Evolutionary conservation across 345 rosid species (phyloP).

Genomic region (Ceriops decandra): DNA sequence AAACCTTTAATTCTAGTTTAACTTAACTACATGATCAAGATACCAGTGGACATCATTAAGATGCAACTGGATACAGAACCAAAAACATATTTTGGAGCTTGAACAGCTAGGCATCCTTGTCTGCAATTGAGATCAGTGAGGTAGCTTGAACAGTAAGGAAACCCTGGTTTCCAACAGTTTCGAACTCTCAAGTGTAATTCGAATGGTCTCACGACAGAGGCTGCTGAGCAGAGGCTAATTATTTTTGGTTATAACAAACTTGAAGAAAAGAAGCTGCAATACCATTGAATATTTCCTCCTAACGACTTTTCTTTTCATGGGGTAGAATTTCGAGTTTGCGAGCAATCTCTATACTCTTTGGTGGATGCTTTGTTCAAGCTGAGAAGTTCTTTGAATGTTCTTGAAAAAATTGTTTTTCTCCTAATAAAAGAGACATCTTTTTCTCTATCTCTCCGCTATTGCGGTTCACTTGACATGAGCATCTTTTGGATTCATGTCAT

Average conservation of each 20-base stretch:
- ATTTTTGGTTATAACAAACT: slow-evolving; percentile 66
- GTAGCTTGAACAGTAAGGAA: too few species aligned
- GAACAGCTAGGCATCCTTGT: too few species aligned
- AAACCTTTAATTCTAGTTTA: too few species aligned
- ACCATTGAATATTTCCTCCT: neutral
- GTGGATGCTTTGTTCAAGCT: neutral
- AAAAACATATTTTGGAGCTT: too few species aligned
- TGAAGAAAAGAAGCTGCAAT: slow-evolving; percentile 53
- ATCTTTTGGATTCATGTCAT: slow-evolving; percentile 1
- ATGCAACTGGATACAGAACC: too few species aligned
- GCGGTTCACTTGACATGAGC: neutral
- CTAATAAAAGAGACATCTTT: neutral
- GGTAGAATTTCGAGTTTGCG: neutral
- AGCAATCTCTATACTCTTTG: too few species aligned
- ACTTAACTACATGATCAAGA: too few species aligned
- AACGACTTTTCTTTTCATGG: too few species aligned
- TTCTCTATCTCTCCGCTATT: neutral
- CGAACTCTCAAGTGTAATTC: slow-evolving; percentile 50
- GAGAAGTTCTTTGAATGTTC: neutral
- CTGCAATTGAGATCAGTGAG: too few species aligned
- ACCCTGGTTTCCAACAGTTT: too few species aligned
- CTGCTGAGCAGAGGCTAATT: slow-evolving; percentile 51
- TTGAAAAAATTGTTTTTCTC: neutral
- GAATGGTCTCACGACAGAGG: slow-evolving; percentile 54
- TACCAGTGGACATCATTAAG: too few species aligned